Evolutionary conservation across 768 basidiomycete species (phyloP).

Genomic region (Stropharia rugosoannulata): DNA sequence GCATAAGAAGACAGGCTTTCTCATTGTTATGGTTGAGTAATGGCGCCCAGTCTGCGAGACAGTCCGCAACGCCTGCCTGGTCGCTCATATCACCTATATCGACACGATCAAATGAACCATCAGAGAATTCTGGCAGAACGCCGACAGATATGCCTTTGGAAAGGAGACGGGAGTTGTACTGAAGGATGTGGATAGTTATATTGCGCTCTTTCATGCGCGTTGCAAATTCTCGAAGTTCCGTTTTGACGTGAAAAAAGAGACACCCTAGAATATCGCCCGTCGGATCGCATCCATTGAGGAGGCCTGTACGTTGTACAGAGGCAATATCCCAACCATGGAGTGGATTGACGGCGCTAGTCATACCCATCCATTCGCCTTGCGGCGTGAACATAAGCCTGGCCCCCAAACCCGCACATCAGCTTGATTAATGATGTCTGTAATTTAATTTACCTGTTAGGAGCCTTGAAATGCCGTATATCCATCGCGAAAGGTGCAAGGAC

Average conservation of each 20-base stretch:
- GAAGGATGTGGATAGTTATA: conserved; percentile 38
- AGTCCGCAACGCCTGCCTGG: conserved; percentile 26
- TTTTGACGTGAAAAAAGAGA: conserved; percentile 44
- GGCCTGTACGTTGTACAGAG: conserved; percentile 37
- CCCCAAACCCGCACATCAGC: too few relatives aligned
- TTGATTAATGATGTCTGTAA: neutral
- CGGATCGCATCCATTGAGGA: conserved; percentile 29
- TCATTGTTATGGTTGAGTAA: conserved; percentile 33
- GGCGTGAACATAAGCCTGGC: conserved; percentile 44
- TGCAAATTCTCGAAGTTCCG: conserved; percentile 37
- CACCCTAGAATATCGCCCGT: conserved; percentile 37
- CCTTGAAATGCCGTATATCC: conserved; percentile 29
- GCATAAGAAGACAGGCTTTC: conserved; percentile 34
- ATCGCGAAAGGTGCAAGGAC: conserved; percentile 37
- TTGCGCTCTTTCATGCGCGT: conserved; percentile 32
- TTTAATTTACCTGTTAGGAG: conserved; percentile 36
- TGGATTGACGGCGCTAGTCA: conserved; percentile 39
- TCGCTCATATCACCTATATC: conserved; percentile 37
- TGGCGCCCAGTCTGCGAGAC: conserved; percentile 35
- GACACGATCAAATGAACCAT: conserved; percentile 38
- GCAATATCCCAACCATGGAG: conserved; percentile 50
- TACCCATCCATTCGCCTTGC: conserved; percentile 43
- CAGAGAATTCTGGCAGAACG: conserved; percentile 33
- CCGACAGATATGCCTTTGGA: conserved; percentile 38
- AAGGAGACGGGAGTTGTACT: conserved; percentile 41